Evolutionary conservation across 2,329 filamentous ascomycete species (phyloP).

Genomic region (Fusarium haematococcum): DNA sequence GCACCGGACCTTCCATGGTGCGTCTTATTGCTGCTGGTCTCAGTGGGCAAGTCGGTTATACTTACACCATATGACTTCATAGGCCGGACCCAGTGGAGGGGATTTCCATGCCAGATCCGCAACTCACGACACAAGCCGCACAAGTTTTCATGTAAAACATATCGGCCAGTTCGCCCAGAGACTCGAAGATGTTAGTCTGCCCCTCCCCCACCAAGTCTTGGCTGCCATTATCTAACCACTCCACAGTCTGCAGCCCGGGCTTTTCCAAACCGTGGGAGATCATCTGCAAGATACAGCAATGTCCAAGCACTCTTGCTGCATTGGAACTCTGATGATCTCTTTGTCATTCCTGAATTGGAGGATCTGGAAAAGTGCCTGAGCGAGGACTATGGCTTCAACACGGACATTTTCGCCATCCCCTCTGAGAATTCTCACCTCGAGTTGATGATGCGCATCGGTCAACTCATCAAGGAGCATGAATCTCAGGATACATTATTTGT

Average conservation of each 20-base stretch:
- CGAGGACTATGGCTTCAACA: constrained; percentile 67
- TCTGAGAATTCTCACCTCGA: constrained; percentile 69
- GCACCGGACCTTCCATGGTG: constrained; percentile 60
- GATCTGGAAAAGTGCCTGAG: constrained; percentile 66
- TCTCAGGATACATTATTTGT: constrained; percentile 67
- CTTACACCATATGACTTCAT: constrained; percentile 30
- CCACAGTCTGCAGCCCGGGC: constrained; percentile 64
- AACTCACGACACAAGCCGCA: constrained; percentile 69
- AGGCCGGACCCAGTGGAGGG: constrained; percentile 33
- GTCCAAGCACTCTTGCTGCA: constrained; percentile 67
- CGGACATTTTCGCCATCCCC: constrained; percentile 69
- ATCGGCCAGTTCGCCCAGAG: constrained; percentile 65
- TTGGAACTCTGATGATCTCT: constrained; percentile 69
- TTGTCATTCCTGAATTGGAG: constrained; percentile 68
- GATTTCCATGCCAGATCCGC: constrained; percentile 51
- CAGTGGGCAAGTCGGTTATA: background rate
- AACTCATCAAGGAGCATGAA: constrained; percentile 68
- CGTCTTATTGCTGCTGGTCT: constrained; percentile 43
- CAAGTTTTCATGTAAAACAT: constrained; percentile 69
- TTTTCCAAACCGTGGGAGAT: constrained; percentile 66
- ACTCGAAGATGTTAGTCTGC: constrained; percentile 63
- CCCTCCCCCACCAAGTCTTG: background rate
- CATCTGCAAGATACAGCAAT: constrained; percentile 66
- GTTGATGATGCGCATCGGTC: constrained; percentile 67
- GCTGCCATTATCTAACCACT: constrained; percentile 4